These are phyloP conservation scores for Metarhizium album DNA, from an alignment of 2,329 filamentous ascomycete species.

Conservation along the genomic window DNA sequence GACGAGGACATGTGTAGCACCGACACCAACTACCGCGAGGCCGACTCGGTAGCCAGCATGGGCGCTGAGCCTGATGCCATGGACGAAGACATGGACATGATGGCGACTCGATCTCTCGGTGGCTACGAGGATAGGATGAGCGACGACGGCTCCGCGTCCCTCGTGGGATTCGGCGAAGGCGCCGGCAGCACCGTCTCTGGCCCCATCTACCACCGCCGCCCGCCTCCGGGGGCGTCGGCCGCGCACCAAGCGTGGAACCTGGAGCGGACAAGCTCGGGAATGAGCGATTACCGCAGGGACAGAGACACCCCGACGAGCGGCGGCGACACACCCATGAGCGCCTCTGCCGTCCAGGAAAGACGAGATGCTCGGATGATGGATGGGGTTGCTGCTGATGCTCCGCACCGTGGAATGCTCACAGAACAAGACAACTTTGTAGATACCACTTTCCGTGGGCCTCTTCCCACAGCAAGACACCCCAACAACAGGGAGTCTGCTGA, in stretches of 20 bases:
- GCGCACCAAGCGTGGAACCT: slow-evolving; percentile 30
- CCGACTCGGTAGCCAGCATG: slow-evolving; percentile 47
- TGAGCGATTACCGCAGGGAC: slow-evolving; percentile 35
- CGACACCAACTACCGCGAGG: slow-evolving; percentile 48
- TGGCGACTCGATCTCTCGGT: slow-evolving; percentile 35
- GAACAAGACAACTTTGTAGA: slow-evolving; percentile 50
- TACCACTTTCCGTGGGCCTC: slow-evolving; percentile 49
- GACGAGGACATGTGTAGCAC: slow-evolving; percentile 64
- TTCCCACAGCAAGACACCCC: slow-evolving; percentile 28
- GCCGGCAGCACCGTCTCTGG: slow-evolving; percentile 77
- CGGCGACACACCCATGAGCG: slow-evolving; percentile 32
- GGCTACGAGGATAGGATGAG: slow-evolving; percentile 64
- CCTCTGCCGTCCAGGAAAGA: slow-evolving; percentile 38
- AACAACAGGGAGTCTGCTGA: slow-evolving; percentile 46
- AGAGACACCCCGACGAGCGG: slow-evolving; percentile 22
- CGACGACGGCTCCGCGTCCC: slow-evolving; percentile 70
- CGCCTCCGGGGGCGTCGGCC: slow-evolving; percentile 30
- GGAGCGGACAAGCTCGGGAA: slow-evolving; percentile 40
- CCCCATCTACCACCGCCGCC: slow-evolving; percentile 53
- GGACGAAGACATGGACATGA: slow-evolving; percentile 41
- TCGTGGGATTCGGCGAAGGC: slow-evolving; percentile 89
- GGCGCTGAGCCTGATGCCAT: slow-evolving; percentile 33
- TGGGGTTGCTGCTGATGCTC: slow-evolving; percentile 49
- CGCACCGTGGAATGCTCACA: slow-evolving; percentile 32
- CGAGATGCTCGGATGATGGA: slow-evolving; percentile 56